phyloP scores from a whole-genome alignment of 2,329 filamentous ascomycete species.

The Penicillium sp. region DNA sequence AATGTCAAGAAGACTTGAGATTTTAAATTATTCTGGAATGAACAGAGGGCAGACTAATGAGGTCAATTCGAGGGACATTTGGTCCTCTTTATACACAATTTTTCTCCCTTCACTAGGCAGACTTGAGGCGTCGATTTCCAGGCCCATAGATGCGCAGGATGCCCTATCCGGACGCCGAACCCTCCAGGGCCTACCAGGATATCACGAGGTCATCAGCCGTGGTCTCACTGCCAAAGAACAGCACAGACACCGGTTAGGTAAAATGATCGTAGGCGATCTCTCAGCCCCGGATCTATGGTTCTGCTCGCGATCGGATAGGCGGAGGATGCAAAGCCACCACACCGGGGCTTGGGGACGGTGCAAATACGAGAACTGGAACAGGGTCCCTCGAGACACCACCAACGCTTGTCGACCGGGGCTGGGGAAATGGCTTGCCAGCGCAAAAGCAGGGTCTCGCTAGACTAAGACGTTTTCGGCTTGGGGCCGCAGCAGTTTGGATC shows the following conservation, averaged over 20 bases:
- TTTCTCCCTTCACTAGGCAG: not conserved
- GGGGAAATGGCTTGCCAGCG: slow-evolving; percentile 12
- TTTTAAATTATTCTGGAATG: not conserved
- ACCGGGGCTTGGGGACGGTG: slow-evolving; percentile 11
- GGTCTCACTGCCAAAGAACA: slow-evolving; percentile 4
- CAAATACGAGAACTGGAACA: slow-evolving; percentile 35
- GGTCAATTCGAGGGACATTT: not conserved
- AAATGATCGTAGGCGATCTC: not conserved
- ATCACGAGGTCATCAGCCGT: slow-evolving; percentile 11
- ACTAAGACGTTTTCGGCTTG: not conserved
- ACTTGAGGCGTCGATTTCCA: not conserved
- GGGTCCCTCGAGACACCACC: slow-evolving; percentile 16
- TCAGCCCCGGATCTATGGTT: not conserved
- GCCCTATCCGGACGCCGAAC: not conserved
- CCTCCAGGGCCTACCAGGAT: not conserved
- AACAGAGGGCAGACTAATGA: not conserved
- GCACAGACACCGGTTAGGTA: not conserved
- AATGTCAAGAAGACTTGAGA: slow-evolving; percentile 18
- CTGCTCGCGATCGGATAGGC: slow-evolving; percentile 5
- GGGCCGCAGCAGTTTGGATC: not conserved
- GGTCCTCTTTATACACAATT: not conserved
- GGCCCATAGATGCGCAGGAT: not conserved
- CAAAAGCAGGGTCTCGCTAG: slow-evolving; percentile 1
- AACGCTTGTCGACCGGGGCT: slow-evolving; percentile 12
- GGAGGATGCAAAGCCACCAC: slow-evolving; percentile 1